A percentile compares a stretch with the other conserved stretches of the same genome.
phyloP scores from a whole-genome alignment of 495 filamentous ascomycete species.

The Penicillium fimorum region DNA sequence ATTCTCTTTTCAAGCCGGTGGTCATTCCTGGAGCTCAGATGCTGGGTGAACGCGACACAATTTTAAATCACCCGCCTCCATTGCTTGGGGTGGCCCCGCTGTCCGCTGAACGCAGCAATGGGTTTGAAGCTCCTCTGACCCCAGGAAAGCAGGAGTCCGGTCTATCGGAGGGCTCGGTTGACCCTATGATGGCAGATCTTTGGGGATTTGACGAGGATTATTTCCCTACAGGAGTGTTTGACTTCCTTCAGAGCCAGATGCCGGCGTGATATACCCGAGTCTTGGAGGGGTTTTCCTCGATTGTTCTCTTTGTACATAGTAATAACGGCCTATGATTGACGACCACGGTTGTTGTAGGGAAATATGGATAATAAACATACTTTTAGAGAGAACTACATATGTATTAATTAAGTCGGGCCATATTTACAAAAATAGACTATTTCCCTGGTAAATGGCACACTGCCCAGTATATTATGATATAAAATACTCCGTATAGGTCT shows the following conservation, averaged over 20 bases:
- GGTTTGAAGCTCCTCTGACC: constrained; percentile 24
- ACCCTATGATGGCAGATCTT: constrained; percentile 49
- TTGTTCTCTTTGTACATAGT: constrained; percentile 14
- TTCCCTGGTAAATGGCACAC: background rate
- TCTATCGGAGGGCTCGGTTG: constrained; percentile 45
- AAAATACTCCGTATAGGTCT: background rate
- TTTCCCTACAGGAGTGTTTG: constrained; percentile 50
- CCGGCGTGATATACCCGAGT: constrained; percentile 28
- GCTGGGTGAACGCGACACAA: constrained; percentile 41
- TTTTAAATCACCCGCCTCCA: constrained; percentile 42
- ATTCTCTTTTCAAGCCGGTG: constrained; percentile 43
- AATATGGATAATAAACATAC: constrained; percentile 5
- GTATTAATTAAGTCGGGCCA: background rate
- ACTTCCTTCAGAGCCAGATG: constrained; percentile 52
- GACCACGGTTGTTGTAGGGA: constrained; percentile 4
- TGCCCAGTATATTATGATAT: background rate
- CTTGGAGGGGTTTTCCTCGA: constrained; percentile 5
- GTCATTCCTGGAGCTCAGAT: constrained; percentile 42
- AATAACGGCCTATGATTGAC: constrained; percentile 4
- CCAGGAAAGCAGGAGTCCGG: constrained; percentile 34
- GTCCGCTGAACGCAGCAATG: constrained; percentile 45
- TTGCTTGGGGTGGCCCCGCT: constrained; percentile 45
- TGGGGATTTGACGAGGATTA: constrained; percentile 52
- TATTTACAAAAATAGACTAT: background rate
- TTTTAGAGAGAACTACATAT: constrained; percentile 3